These are phyloP conservation scores for Tylopilus felleus DNA, from an alignment of 768 basidiomycete species.

Conservation along the genomic window DNA sequence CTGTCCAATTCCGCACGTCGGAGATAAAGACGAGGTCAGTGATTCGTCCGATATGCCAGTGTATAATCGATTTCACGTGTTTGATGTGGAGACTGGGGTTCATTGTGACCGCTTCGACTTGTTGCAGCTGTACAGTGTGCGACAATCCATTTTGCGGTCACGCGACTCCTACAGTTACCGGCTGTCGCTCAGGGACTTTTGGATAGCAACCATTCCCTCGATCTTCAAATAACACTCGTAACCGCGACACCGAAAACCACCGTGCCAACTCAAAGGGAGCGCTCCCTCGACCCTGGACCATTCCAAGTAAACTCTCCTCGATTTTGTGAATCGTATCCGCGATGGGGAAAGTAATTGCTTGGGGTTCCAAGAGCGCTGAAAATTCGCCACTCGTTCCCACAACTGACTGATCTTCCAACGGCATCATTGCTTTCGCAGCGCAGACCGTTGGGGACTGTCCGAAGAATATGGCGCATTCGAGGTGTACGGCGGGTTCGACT, in stretches of 20 bases:
- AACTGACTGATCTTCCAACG: background rate
- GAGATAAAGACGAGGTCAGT: background rate
- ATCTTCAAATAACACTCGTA: background rate
- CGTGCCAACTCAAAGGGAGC: background rate
- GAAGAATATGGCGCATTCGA: too few species aligned
- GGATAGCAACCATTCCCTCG: background rate
- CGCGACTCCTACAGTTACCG: background rate
- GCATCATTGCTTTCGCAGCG: background rate
- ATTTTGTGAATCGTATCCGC: background rate
- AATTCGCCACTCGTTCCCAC: background rate
- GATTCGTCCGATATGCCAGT: background rate
- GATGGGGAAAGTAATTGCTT: background rate
- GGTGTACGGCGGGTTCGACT: too few species aligned
- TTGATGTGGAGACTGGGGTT: background rate
- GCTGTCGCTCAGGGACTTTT: background rate
- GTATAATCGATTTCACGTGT: background rate
- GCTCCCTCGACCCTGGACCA: background rate
- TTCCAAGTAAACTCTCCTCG: background rate
- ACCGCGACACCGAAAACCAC: background rate
- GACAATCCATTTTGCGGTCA: background rate
- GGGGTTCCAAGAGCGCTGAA: background rate
- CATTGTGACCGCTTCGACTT: background rate
- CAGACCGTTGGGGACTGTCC: background rate
- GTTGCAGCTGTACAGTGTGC: background rate
- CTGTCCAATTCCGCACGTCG: background rate